Base-by-base conservation (phyloP, 169 alveolate genomes). In the Plasmodium adleri region DNA sequence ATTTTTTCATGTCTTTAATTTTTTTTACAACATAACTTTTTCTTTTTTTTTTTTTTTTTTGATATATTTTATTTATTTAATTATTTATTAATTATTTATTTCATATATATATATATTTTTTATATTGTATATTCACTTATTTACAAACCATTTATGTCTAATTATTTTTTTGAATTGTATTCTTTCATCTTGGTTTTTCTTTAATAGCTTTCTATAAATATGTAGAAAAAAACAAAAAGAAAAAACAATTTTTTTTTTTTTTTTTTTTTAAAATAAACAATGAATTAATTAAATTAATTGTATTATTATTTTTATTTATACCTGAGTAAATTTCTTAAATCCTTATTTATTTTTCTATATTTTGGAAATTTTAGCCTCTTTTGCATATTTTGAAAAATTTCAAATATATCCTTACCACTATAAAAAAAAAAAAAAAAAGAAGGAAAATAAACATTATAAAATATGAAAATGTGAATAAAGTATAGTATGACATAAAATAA, bases 101-200 rank as follows among this genome's bases (percentile, higher is more conserved):
- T 9, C 70, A 49, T 24, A 62, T 47, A 47, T 47, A 63, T 20
- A 43, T 17, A 12, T 26, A 9, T 56, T 39, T 63, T 52, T 15
- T 26, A 7, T 43, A 64, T 26, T 56, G 32, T 78, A 47, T 66
- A 49, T 39, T 83, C 50, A 72, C 26, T 68, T 15, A 15, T 83
- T 83, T 83, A 83, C 15, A 83, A 83, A 83, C 91, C 91, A 83
- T 67, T 22, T 83, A 83, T 83, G 91, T 83, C 63, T 60, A 68
- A 54, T 83, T 52, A 83, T 83, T 67, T 54, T 83, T 83, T 67
- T 83, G 73, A 83, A 83, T 68, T 83, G 85, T 64, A 83, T 83
- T 83, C 91, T 83, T 63, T 83, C 70, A 75, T 83, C 76, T 56
- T 78, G 91, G 58, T 68, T 68, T 47, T 68, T 70, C 39, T 83